Base-by-base conservation (phyloP, 2,329 filamentous ascomycete genomes). In the Trichoderma simmonsii region DNA sequence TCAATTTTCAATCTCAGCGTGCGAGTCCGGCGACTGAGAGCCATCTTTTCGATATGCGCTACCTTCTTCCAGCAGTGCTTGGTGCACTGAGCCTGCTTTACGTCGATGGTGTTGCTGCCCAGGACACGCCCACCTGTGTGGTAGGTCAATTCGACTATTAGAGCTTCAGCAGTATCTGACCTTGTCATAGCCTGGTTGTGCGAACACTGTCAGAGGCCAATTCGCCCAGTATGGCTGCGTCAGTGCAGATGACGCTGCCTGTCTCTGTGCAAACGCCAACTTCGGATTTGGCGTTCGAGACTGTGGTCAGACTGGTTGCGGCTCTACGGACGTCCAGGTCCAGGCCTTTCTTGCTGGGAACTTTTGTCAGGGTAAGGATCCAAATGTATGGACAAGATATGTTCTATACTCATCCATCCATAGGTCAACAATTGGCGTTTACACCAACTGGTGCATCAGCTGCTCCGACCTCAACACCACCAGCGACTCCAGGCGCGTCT, bases 261-360 rank as follows among this genome's bases (percentile, higher is more conserved):
- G 85, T 73, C 78, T 86, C 18, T 86, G 85, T 74, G 75, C 73
- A 32, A 72, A 72, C 21, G 26, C 65, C 36, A 68, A 75, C 54
- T 75, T 80, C 56, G 68, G 71, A 39, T 77, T 73, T 70, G 81
- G 81, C 39, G 77, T 82, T 67, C 75, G 77, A n/a, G 81, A 83
- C 64, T 83, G 82, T 72, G 78, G 79, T 36, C 73, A 62, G 30
- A 30, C 72, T 28, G 75, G 77, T 11, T 82, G 81, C 63, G 74
- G 75, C 7, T 77, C 79, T 14, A 77, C 75, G 4, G 77, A 77
- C 6, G 72, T 76, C 30, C 78, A 81, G 70, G 73, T 82, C 11
- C 77, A 77, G 18, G 62, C 75, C 8, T 80, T 76, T 34, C 73
- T 75, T 15, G 76, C 76, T 15, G 70, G 73, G 1, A 59, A 74